Conservation (phyloP, 169 alveolate genomes). For the Amoebophrya sp. region DNA sequence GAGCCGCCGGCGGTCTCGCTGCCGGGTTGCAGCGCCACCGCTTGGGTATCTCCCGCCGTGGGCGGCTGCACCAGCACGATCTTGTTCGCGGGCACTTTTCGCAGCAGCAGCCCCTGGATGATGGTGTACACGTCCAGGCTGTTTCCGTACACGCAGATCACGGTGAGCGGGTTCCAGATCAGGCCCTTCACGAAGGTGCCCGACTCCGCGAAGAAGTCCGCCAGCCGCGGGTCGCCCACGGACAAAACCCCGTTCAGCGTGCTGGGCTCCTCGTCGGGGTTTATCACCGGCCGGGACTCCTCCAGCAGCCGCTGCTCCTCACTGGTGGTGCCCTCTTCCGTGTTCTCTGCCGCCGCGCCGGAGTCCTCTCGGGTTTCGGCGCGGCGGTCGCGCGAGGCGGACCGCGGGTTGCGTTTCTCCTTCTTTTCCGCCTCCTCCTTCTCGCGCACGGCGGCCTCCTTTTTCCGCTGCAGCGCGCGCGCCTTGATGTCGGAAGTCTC, state of each 20-base stretch:
- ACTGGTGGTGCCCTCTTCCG: no score
- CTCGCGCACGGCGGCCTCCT: not conserved
- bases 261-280: not conserved
- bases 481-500: not conserved
- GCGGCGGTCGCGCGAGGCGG: no score
- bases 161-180: slow-evolving; percentile 14
- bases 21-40: no score
- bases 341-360: no score
- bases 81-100: slow-evolving; percentile 1
- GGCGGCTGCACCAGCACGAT: slow-evolving; percentile 10
- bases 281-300: not conserved
- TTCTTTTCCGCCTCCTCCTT: not conserved
- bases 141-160: slow-evolving; percentile 1
- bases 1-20: no score
- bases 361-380: no score
- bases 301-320: no score
- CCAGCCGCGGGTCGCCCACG: not conserved
- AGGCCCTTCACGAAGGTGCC: not conserved
- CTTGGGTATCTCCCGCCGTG: no score
- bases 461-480: not conserved
- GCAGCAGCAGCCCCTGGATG: slow-evolving; percentile 11
- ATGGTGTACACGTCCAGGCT: not conserved
- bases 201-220: not conserved
- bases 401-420: no score
- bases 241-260: not conserved